Evolutionary conservation across 805 yeast genomes (phyloP), one percentile per base, ranked within the genome.

Genomic region (Ogataea allantospora): DNA sequence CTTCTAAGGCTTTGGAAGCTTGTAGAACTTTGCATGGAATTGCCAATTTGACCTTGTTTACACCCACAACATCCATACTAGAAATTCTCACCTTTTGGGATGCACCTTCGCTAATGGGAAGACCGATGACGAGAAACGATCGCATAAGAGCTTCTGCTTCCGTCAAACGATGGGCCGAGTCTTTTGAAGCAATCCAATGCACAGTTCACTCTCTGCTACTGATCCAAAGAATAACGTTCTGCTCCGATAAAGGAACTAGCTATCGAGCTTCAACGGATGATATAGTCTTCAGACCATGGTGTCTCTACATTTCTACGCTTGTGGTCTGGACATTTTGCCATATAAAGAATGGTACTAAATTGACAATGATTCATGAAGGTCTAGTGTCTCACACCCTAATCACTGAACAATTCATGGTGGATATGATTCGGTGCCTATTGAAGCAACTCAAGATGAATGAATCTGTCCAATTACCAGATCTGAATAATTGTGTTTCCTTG

Each of bases 251-350:
- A n/a, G 25, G 16, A 30, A 44, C 22, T 25, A 13, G 10, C 5
- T 43, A 43, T 22, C 18, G 30, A 9, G 54, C 53, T 7, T 19
- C 37, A 5, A 29, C 25, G 6, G 58, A 54, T 43, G 50, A 53
- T 32, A 42, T 54, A 13, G 57, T 55, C 3, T 43, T 53, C 11
- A 35, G 57, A 10, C 58, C 58, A 5, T 54, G 58, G 58, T 53
- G 57, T 27, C 32, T 54, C 18, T 53, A 53, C 41, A 34, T 54
- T 10, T 39, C 46, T 12, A 51, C 55, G n/a, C 40, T 53, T n/a
- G 35, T 50, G 4, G 48, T 53, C 8, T 51, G 54, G 52, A 43
- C 51, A 7, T 52, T 42, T 37, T 42, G 51, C 35, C 43, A 38
- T 30, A 35, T 43, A 33, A 17, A 38, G 26, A 24, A 27, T 16